Conservation (phyloP, 2,329 filamentous ascomycete genomes). For the Onygenales sp. region DNA sequence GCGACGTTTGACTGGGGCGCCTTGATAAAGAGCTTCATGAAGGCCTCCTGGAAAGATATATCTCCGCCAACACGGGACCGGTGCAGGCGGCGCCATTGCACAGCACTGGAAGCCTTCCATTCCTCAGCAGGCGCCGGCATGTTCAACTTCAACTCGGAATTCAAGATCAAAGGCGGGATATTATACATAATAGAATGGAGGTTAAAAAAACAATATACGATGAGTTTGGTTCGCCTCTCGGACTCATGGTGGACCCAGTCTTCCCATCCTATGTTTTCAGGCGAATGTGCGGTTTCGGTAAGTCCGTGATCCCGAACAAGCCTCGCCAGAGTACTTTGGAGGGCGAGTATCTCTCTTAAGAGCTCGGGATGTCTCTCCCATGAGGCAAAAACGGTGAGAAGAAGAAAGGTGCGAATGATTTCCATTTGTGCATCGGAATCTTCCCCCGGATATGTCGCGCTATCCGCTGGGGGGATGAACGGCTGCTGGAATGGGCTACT, state of each 20-base stretch:
- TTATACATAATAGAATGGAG: constrained; percentile 55
- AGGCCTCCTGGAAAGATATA: constrained; percentile 34
- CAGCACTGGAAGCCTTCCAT: constrained; percentile 45
- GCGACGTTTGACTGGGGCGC: constrained; percentile 25
- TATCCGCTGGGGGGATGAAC: constrained; percentile 23
- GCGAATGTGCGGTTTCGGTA: constrained; percentile 22
- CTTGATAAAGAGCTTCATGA: constrained; percentile 35
- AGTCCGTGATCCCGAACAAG: constrained; percentile 47
- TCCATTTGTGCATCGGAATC: constrained; percentile 41
- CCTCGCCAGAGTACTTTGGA: constrained; percentile 48
- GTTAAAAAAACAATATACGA: constrained; percentile 50
- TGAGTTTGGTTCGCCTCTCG: constrained; percentile 45
- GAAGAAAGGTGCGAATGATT: constrained; percentile 40
- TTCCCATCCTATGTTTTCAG: constrained; percentile 40
- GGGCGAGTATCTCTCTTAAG: constrained; percentile 46
- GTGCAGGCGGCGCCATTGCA: constrained; percentile 39
- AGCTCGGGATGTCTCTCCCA: constrained; percentile 51
- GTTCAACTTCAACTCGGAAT: constrained; percentile 44
- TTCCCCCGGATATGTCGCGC: constrained; percentile 26
- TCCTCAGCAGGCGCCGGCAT: constrained; percentile 46
- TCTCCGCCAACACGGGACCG: constrained; percentile 25
- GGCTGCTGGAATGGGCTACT: constrained; percentile 36
- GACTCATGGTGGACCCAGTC: constrained; percentile 47
- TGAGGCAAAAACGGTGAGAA: constrained; percentile 51
- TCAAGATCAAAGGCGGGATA: constrained; percentile 49